Base-by-base conservation (phyloP, 176 grass and related monocot species). In the Ampelocalamus luodianensis region DNA sequence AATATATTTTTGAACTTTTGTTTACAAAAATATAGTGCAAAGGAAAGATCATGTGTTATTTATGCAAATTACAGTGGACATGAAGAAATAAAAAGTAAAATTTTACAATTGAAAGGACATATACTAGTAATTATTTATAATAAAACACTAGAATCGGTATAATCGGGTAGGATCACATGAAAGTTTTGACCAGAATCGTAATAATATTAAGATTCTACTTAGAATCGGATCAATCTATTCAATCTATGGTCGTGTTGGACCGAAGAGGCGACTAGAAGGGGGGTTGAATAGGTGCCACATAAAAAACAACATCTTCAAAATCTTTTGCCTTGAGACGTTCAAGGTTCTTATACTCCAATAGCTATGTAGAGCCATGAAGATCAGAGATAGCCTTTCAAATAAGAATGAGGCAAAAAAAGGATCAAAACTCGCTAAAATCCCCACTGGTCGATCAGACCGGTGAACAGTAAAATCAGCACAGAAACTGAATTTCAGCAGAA, bases 181-280 rank as follows among this genome's bases (percentile, higher is more conserved):
- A 59, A 23, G 1, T 59, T 59, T 51, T 17, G 4, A 54, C 8
- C 17, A 59, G 22, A 11, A 59, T 23, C 22, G 0, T 23, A 59
- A 59, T 59, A 24, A 10, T 24, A 46, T 59, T 59, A 23, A 23
- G 22, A 23, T n/a, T 23, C 8, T 59, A 10, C 0, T 0, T 23
- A 59, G 8, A 22, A 23, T 59, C 0, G 1, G 3, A 58, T n/a
- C 3, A 0, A 20, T 58, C 6, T 0, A n/a, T 0, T 23, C 20
- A 23, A 23, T 55, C 2, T 22, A 9, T 0, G 1, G 5, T 0
- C n/a, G n/a, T n/a, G n/a, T n/a, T n/a, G n/a, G n/a, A n/a, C n/a
- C n/a, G n/a, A n/a, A n/a, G n/a, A n/a, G n/a, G n/a, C n/a, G n/a
- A n/a, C n/a, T n/a, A n/a, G n/a, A n/a, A n/a, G n/a, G n/a, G n/a